Evolutionary conservation across 106 monocot genomes (phyloP).

Genomic region (Platanthera zijinensis): DNA sequence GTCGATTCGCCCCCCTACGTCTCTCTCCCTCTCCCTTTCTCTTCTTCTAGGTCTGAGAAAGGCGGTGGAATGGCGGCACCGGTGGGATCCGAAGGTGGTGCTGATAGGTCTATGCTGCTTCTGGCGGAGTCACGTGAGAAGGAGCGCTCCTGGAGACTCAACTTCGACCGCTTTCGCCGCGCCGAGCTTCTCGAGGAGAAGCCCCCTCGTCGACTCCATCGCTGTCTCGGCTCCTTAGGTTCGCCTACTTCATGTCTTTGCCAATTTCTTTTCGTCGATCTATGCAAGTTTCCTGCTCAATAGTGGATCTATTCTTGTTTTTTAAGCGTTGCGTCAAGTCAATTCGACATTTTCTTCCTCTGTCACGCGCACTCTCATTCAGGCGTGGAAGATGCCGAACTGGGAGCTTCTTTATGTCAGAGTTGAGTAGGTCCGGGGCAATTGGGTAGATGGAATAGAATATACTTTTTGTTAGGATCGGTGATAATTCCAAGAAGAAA

Average conservation of each 20-base stretch:
- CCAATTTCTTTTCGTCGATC: no score
- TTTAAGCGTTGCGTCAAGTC: no score
- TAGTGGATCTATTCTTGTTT: no score
- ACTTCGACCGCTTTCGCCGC: slow-evolving; percentile 46
- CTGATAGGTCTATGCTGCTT: slow-evolving; percentile 31
- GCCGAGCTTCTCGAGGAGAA: slow-evolving; percentile 34
- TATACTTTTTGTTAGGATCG: background rate
- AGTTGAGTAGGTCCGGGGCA: background rate
- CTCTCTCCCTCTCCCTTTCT: background rate
- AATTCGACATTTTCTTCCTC: no score
- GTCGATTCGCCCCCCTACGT: no score
- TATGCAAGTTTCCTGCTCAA: no score
- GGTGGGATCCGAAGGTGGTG: slow-evolving; percentile 12
- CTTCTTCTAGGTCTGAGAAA: background rate
- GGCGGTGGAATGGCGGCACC: slow-evolving; percentile 15
- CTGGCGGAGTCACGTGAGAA: slow-evolving; percentile 13
- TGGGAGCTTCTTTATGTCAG: background rate
- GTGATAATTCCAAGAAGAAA: no score
- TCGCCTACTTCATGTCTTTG: background rate
- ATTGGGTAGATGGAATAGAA: background rate
- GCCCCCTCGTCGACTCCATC: slow-evolving; percentile 28
- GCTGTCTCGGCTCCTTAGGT: slow-evolving; percentile 62
- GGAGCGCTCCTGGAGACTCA: slow-evolving; percentile 55
- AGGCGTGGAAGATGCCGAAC: background rate
- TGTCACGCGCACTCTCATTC: background rate